phyloP scores from a whole-genome alignment of 1,284 basidiomycete species.

The Chalciporus piperatoides region DNA sequence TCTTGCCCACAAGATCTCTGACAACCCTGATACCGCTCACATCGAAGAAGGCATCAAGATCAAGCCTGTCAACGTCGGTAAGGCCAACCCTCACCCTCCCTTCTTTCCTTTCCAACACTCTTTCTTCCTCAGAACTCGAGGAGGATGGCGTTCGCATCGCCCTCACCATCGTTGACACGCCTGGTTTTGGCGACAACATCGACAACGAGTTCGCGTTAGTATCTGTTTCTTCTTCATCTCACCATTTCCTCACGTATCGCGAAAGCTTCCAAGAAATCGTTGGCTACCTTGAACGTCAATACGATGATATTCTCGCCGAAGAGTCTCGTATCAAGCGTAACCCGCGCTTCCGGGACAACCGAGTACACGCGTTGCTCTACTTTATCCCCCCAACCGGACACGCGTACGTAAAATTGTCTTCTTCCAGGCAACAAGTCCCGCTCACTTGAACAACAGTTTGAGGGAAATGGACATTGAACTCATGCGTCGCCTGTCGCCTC shows the following conservation, averaged over 20 bases:
- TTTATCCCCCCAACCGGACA: slow-evolving; percentile 95
- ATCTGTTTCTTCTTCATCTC: slow-evolving; percentile 7
- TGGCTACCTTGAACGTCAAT: slow-evolving; percentile 96
- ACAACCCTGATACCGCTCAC: slow-evolving; percentile 88
- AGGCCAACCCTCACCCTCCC: slow-evolving; percentile 33
- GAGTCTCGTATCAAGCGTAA: slow-evolving; percentile 99
- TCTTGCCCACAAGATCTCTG: slow-evolving; percentile 79
- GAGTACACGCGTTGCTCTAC: slow-evolving; percentile 94
- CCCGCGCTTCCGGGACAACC: slow-evolving; percentile 97
- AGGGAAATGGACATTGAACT: slow-evolving; percentile 99
- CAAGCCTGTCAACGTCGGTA: slow-evolving; percentile 92
- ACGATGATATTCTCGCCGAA: slow-evolving; percentile 98
- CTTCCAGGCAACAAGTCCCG: neutral
- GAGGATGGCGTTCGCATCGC: slow-evolving; percentile 98
- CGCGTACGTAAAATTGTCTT: slow-evolving; percentile 42
- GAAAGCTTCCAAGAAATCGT: slow-evolving; percentile 93
- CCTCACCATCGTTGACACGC: slow-evolving; percentile 97
- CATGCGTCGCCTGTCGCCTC: slow-evolving; percentile 93
- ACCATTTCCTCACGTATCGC: slow-evolving; percentile 9
- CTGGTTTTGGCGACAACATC: slow-evolving; percentile 98
- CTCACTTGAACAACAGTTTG: slow-evolving; percentile 49
- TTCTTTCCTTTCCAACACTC: slow-evolving; percentile 3
- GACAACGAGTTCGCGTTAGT: slow-evolving; percentile 97
- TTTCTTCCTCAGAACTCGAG: slow-evolving; percentile 73
- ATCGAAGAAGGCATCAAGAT: slow-evolving; percentile 94